These are phyloP conservation scores for Cupressus sempervirens DNA, from an alignment of 75 land plant species.

Conservation along the genomic window DNA sequence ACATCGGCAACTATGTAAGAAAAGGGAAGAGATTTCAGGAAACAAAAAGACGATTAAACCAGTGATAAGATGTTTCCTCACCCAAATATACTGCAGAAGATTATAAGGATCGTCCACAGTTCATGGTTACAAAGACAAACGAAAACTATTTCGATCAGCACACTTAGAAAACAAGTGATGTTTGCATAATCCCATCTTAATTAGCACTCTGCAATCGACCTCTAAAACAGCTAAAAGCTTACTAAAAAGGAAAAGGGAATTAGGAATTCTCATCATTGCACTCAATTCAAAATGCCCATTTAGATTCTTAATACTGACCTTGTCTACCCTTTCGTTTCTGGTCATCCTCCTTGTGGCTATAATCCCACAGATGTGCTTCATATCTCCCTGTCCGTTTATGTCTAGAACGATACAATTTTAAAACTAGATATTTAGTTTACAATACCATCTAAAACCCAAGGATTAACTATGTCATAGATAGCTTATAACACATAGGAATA, in stretches of 20 bases:
- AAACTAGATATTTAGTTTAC: neutral
- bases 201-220: neutral
- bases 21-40: neutral
- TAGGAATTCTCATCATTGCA: neutral
- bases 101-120: neutral
- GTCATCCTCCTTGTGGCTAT: conserved; percentile 60
- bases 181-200: neutral
- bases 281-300: neutral
- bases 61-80: too few species aligned
- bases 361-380: conserved; percentile 87
- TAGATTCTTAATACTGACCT: conserved; percentile 33
- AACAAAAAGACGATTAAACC: neutral
- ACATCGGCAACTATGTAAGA: neutral
- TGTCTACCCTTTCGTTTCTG: conserved; percentile 78
- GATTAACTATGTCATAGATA: neutral
- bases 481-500: neutral
- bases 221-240: neutral
- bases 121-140: neutral
- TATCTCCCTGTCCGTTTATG: conserved; percentile 73
- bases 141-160: neutral
- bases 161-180: too few species aligned
- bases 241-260: neutral
- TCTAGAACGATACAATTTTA: conserved; percentile 15
- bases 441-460: neutral
- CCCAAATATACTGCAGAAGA: conserved; percentile 51